These are phyloP conservation scores for Macrophomina pseudophaseolina DNA, from an alignment of 2,329 filamentous ascomycete species.

Conservation along the genomic window DNA sequence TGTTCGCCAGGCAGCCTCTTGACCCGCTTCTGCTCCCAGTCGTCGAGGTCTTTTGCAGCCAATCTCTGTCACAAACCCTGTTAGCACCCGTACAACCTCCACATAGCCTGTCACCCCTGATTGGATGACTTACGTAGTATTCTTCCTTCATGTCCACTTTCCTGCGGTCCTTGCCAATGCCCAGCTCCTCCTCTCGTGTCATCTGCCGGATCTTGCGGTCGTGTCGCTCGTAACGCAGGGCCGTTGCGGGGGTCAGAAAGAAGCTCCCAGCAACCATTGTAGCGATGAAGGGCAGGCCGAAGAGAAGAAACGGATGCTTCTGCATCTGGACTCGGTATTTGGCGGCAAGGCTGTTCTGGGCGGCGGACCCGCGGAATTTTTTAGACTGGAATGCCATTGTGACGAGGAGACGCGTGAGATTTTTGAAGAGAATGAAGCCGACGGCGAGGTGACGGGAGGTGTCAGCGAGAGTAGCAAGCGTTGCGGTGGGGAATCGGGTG, in stretches of 20 bases:
- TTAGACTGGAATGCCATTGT: conserved; percentile 40
- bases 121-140: conserved; percentile 72
- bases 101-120: neutral
- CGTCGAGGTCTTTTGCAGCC: conserved; percentile 87
- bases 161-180: conserved; percentile 72
- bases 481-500: neutral
- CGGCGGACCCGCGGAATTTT: conserved; percentile 55
- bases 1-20: conserved; percentile 87
- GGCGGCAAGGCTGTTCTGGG: conserved; percentile 68
- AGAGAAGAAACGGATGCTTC: conserved; percentile 85
- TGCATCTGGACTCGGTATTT: conserved; percentile 77
- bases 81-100: neutral
- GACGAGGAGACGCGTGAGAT: neutral
- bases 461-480: neutral
- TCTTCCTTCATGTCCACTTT: conserved; percentile 82
- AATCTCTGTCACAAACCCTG: conserved; percentile 63
- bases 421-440: neutral
- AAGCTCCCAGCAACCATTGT: conserved; percentile 93
- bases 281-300: conserved; percentile 89
- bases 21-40: conserved; percentile 97
- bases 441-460: neutral
- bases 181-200: conserved; percentile 83
- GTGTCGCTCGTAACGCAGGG: conserved; percentile 89
- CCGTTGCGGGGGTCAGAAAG: conserved; percentile 90
- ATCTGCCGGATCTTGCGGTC: conserved; percentile 88